phyloP scores from a whole-genome alignment of 2,329 filamentous ascomycete species.

The Colletotrichum viniferum region DNA sequence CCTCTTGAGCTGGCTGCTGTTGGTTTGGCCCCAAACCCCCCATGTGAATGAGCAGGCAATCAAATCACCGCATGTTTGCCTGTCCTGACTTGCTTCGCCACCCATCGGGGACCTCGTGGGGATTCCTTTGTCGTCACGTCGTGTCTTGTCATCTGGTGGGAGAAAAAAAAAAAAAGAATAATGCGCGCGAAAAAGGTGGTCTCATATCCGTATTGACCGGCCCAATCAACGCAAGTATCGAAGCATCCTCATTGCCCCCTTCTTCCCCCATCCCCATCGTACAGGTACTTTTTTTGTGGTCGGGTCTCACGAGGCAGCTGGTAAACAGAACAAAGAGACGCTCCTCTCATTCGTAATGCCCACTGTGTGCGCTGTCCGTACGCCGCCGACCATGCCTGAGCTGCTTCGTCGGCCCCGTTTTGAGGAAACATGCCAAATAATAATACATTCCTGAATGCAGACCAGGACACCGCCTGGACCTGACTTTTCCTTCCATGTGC shows the following conservation, averaged over 20 bases:
- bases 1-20: background rate
- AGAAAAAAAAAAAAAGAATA: background rate
- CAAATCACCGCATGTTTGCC: background rate
- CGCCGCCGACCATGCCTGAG: background rate
- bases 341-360: background rate
- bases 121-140: background rate
- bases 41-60: background rate
- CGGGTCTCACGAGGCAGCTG: background rate
- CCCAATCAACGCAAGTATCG: background rate
- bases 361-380: background rate
- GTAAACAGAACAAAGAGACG: background rate
- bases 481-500: background rate
- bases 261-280: background rate
- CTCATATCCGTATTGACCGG: slow-evolving; percentile 8
- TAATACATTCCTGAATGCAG: slow-evolving; percentile 3
- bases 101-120: background rate
- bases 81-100: background rate
- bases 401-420: background rate
- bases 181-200: background rate
- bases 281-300: slow-evolving; percentile 6
- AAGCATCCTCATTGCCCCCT: background rate
- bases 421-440: slow-evolving; percentile 1
- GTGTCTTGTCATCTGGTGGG: background rate
- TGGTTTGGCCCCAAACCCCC: background rate
- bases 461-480: background rate